Evolutionary conservation across 805 yeast genomes (phyloP), one percentile per base, ranked within the genome.

Genomic region (Pichia insulana): DNA sequence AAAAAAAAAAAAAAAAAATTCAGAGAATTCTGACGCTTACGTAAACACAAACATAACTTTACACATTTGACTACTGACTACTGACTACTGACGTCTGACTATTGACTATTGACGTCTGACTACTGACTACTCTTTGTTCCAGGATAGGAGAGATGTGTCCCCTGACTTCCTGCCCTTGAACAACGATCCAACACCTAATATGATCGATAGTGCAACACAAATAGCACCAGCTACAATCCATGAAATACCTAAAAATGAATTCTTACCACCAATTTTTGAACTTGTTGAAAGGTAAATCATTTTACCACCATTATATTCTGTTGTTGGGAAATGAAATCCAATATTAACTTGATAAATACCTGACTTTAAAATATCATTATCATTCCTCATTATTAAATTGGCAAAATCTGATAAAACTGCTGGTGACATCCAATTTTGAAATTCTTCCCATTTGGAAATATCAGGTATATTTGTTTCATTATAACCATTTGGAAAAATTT

Each of bases 381-480:
- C 78, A 55, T 82, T 83, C 57, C 84, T 70, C 41, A 75, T 68
- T 10, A 76, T 76, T 59, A 84, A 61, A 59, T 83, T 83, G 49
- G 79, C 73, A 58, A 81, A 81, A 17, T 69, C 65, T 15, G 89
- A 73, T 46, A 84, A 67, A 0, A 86, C 92, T 7, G 89, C 79
- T 2, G 90, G 79, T 47, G 86, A 72, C 90, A 84, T 83, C 94
- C 94, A 84, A 51, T 83, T 84, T 54, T 83, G 90, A 47, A 84
- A 72, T 46, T 78, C 80, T 45, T 71, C 75, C 86, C 86, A 78
- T 8, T 66, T 61, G 2, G 78, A 67, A 28, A 84, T 57, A 56
- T 83, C 84, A 4, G 92, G 92, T 38, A 84, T 39, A 55, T 83
- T 83, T 0, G 71, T 70, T 20, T 72, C 74, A 6, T 78, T 82